phyloP scores from a whole-genome alignment of 345 rosid genomes.

The Eucalyptus marginata region DNA sequence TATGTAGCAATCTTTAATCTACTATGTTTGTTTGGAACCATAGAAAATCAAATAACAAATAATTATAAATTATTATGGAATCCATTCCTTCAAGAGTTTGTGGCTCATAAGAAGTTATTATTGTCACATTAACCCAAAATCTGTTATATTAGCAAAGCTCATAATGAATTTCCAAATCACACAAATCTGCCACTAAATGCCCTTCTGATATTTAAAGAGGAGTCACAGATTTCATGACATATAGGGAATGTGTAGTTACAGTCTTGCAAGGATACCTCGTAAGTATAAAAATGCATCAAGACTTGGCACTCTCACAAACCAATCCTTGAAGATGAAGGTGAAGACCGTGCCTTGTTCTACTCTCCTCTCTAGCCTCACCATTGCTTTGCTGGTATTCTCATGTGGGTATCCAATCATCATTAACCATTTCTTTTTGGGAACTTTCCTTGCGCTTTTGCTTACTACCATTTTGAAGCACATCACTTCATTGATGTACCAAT shows the following conservation, averaged over 20 bases:
- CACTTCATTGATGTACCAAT: too few relatives aligned
- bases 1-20: too few relatives aligned
- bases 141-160: too few relatives aligned
- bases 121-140: too few relatives aligned
- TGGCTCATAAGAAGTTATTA: too few relatives aligned
- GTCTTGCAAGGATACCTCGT: too few relatives aligned
- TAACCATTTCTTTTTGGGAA: not conserved
- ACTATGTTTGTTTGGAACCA: rapidly evolving
- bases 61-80: too few relatives aligned
- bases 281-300: not conserved
- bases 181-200: not conserved
- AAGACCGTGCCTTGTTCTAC: not conserved
- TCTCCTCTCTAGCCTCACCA: not conserved
- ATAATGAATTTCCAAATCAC: too few relatives aligned
- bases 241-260: not conserved
- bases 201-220: too few relatives aligned
- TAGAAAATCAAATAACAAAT: too few relatives aligned
- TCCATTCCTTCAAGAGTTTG: too few relatives aligned
- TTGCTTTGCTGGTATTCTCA: not conserved
- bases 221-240: not conserved
- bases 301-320: not conserved
- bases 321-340: not conserved
- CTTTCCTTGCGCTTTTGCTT: not conserved
- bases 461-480: not conserved
- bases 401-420: not conserved